Conservation (phyloP, 1,284 basidiomycete species). For the Puccinia hordei region DNA sequence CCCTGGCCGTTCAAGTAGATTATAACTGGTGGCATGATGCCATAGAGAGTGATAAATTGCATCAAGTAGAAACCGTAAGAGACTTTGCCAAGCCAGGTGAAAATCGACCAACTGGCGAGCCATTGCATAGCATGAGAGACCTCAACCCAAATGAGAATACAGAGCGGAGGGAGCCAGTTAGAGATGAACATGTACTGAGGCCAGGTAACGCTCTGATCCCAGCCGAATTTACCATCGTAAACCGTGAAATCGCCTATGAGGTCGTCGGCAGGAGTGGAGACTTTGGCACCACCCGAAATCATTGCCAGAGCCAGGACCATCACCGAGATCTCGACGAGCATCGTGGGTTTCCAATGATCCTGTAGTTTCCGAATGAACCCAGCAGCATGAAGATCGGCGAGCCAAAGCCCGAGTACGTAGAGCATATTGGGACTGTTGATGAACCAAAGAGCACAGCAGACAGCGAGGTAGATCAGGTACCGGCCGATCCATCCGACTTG, state of each 20-base stretch:
- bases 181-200: conserved; percentile 59
- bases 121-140: conserved; percentile 61
- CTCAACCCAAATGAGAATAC: conserved; percentile 60
- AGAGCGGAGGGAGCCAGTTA: conserved; percentile 56
- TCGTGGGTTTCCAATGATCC: conserved; percentile 59
- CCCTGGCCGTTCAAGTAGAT: conserved; percentile 58
- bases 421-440: conserved; percentile 59
- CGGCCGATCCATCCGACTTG: conserved; percentile 58
- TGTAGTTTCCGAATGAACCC: conserved; percentile 60
- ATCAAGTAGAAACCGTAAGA: conserved; percentile 62
- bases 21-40: conserved; percentile 60
- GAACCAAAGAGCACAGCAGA: conserved; percentile 58
- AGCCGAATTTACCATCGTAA: conserved; percentile 57
- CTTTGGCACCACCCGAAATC: conserved; percentile 58
- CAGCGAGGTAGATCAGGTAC: conserved; percentile 58
- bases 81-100: conserved; percentile 61
- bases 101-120: conserved; percentile 59
- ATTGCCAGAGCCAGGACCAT: conserved; percentile 58
- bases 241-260: conserved; percentile 58
- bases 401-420: conserved; percentile 58
- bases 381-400: conserved; percentile 60
- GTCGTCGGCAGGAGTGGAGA: conserved; percentile 58
- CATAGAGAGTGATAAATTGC: conserved; percentile 61
- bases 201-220: conserved; percentile 57
- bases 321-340: conserved; percentile 58